Evolutionary conservation across 2,329 filamentous ascomycete genomes (phyloP).

Genomic region (Paracoccidioides brasiliensis): DNA sequence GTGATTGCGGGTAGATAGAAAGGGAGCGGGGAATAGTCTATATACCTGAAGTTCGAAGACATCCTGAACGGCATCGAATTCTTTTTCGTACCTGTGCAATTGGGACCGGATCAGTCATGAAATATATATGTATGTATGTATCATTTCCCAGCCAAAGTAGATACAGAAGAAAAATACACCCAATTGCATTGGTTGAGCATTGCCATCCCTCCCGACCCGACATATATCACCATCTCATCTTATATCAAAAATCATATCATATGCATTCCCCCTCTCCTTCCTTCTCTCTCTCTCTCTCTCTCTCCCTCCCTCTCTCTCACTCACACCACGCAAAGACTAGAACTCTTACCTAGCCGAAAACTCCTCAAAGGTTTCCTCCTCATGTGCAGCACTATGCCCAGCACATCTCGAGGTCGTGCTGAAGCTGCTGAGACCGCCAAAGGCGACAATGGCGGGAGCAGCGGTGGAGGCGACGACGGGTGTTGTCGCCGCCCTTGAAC

Average conservation of each 20-base stretch:
- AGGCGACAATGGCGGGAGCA: constrained; percentile 38
- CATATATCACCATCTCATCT: too few relatives aligned
- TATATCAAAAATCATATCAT: too few relatives aligned
- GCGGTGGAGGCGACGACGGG: constrained; percentile 41
- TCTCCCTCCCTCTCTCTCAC: too few relatives aligned
- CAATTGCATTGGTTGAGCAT: too few relatives aligned
- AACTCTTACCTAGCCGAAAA: constrained; percentile 79
- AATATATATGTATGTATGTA: not conserved
- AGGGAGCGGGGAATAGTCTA: constrained; percentile 4
- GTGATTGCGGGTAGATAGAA: constrained; percentile 12
- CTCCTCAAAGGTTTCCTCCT: constrained; percentile 97
- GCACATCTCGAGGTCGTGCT: constrained; percentile 43
- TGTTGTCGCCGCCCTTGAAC: constrained; percentile 34
- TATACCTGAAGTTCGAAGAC: constrained; percentile 96
- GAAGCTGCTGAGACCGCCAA: constrained; percentile 52
- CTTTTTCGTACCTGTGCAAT: constrained; percentile 82
- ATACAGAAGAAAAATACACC: too few relatives aligned
- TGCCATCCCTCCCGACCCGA: too few relatives aligned
- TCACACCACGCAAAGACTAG: too few relatives aligned
- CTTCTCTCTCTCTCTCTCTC: too few relatives aligned
- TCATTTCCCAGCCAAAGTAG: too few relatives aligned
- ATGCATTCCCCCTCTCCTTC: too few relatives aligned
- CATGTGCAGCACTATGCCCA: constrained; percentile 46
- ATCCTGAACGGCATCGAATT: constrained; percentile 94
- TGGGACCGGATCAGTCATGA: constrained; percentile 22